Percentiles rank a stretch among this genome's conserved stretches.
These are phyloP conservation scores for Serendipita vermifera DNA, from an alignment of 768 basidiomycete species.

Conservation along the genomic window DNA sequence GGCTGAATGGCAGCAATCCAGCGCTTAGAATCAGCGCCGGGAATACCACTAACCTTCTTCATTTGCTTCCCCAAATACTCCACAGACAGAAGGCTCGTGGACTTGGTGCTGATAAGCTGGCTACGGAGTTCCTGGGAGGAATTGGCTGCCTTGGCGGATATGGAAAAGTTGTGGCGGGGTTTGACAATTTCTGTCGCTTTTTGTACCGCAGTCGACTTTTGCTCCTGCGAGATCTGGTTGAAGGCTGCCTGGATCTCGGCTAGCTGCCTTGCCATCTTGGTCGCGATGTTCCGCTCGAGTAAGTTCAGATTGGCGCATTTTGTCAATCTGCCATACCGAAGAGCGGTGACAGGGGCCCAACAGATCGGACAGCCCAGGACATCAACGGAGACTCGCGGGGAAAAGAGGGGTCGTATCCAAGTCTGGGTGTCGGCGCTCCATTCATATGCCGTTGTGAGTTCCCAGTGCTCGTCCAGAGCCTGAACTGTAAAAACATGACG, in stretches of 20 bases:
- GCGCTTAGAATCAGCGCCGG: constrained; percentile 21
- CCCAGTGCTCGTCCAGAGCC: constrained; percentile 49
- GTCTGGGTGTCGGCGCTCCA: constrained; percentile 23
- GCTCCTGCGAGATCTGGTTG: constrained; percentile 19
- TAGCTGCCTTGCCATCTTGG: constrained; percentile 37
- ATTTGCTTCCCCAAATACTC: background rate
- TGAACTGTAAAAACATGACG: constrained; percentile 57
- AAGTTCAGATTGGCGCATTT: constrained; percentile 55
- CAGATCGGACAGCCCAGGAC: constrained; percentile 53
- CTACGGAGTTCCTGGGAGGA: too few species aligned
- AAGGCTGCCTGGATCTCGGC: too few species aligned
- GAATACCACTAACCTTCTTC: constrained; percentile 16
- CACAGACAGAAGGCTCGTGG: background rate
- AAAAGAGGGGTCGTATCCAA: constrained; percentile 26
- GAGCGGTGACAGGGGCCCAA: constrained; percentile 40
- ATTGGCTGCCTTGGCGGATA: too few species aligned
- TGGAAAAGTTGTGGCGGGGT: too few species aligned
- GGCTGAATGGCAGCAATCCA: constrained; percentile 32
- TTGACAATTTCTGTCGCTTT: constrained; percentile 18
- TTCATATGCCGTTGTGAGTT: constrained; percentile 39
- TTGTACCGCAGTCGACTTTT: constrained; percentile 23
- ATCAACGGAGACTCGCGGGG: constrained; percentile 22
- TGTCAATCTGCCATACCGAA: constrained; percentile 46
- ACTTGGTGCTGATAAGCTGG: too few species aligned
- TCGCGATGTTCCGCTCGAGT: constrained; percentile 47